Base-by-base conservation (phyloP, 2,329 filamentous ascomycete genomes). In the Septoria linicola region DNA sequence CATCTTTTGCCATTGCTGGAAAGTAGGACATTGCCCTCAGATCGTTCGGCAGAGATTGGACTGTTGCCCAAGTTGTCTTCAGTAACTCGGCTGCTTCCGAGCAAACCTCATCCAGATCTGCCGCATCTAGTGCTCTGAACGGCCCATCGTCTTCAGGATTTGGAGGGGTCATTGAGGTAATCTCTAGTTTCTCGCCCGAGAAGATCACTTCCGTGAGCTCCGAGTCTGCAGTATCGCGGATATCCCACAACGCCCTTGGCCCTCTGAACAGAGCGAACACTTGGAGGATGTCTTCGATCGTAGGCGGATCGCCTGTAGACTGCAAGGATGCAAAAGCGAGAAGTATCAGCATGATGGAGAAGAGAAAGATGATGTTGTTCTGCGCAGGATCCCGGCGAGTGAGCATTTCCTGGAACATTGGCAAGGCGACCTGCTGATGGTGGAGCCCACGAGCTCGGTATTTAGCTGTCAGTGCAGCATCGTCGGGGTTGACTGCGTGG, bases 391-490 rank as follows among this genome's bases (percentile, higher is more conserved):
- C 41, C 10, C 30, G 50, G 41, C 41, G 43, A n/a, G 43, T 27
- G 23, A 64, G 47, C 41, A 61, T 49, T 2, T 45, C 48, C 44
- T 63, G 59, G 19, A 66, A 66, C 8, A 61, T 49, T 17, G 59
- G 52, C 13, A 63, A 53, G 4, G 59, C 60, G 14, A 52, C 40
- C 21, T 63, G 59, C 36, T 66, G 64, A 48, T 66, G 63, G 43
- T 64, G 53, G 8, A 66, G 47, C 10, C 55, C 63, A 27, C 62
- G 49, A 2, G 60, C 60, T 4, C 61, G 60, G 30, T 62, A 65
- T 8, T 40, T 54, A 21, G 53, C 48, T 17, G 59, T 39, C 23
- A 48, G 31, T 4, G 45, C 30, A 17, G 49, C 23, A 17, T 49
- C 45, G 2, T 10, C 21, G 11, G 43, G 16, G n/a, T 19, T 31